phyloP scores from a whole-genome alignment of 1,139 yeast species.

The Protomyces inouyei region DNA sequence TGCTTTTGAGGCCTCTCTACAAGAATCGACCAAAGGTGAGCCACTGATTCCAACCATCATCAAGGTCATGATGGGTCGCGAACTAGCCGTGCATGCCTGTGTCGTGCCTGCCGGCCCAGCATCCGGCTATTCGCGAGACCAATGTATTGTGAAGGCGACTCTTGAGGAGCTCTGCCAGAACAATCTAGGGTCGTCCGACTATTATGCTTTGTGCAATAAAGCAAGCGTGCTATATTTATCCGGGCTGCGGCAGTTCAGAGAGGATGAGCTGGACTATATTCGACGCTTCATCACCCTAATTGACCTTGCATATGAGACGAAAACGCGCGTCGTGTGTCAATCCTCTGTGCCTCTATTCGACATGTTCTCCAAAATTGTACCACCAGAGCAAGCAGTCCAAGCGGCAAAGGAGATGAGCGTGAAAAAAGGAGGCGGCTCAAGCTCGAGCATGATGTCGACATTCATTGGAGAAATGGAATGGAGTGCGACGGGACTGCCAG shows the following conservation, averaged over 20 bases:
- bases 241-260: conserved; percentile 80
- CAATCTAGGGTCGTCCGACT: conserved; percentile 90
- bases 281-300: conserved; percentile 87
- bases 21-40: conserved; percentile 71
- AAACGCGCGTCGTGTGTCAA: conserved; percentile 80
- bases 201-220: conserved; percentile 68
- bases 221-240: conserved; percentile 77
- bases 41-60: conserved; percentile 49
- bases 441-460: conserved; percentile 22
- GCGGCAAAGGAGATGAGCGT: conserved; percentile 17
- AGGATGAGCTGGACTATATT: conserved; percentile 73
- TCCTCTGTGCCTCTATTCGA: conserved; percentile 79
- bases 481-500: conserved; percentile 24
- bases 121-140: conserved; percentile 34
- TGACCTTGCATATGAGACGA: conserved; percentile 91
- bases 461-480: conserved; percentile 24
- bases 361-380: conserved; percentile 46
- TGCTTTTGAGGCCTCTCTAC: conserved; percentile 55
- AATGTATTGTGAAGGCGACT: conserved; percentile 73
- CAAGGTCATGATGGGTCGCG: conserved; percentile 43
- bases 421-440: conserved; percentile 13
- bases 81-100: conserved; percentile 83
- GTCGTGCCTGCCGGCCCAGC: conserved; percentile 69
- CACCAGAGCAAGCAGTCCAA: background rate
- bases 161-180: conserved; percentile 79